These are phyloP conservation scores for Nepenthes mirabilis DNA, from an alignment of 148 eudicot genomes.

Conservation along the genomic window DNA sequence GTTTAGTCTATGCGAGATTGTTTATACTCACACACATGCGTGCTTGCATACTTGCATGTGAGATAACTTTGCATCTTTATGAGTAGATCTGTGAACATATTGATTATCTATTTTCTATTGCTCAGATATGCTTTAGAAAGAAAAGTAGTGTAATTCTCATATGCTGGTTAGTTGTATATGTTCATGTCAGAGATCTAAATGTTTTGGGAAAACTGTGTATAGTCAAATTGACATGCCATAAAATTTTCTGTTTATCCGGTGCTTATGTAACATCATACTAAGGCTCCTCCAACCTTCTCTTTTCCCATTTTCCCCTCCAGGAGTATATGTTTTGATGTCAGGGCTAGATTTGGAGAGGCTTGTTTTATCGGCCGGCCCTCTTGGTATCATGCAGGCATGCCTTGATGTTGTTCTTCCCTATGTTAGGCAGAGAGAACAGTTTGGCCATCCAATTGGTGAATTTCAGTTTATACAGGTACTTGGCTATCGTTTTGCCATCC, in stretches of 20 bases:
- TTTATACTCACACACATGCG: no score
- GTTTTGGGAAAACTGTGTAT: no score
- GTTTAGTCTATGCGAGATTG: no score
- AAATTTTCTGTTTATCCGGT: neutral
- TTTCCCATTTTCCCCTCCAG: slow-evolving; percentile 22
- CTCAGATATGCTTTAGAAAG: no score
- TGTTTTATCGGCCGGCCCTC: slow-evolving; percentile 84
- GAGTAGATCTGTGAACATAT: no score
- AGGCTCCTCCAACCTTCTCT: neutral
- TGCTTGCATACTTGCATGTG: no score
- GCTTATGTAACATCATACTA: neutral
- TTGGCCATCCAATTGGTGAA: slow-evolving; percentile 94
- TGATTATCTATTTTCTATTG: no score
- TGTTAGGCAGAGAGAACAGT: slow-evolving; percentile 82
- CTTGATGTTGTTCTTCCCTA: slow-evolving; percentile 94
- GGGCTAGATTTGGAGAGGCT: slow-evolving; percentile 97
- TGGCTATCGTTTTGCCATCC: neutral
- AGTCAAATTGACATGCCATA: neutral
- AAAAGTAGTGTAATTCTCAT: no score
- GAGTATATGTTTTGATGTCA: slow-evolving; percentile 99
- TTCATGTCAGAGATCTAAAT: no score
- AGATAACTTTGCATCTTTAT: no score
- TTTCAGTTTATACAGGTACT: slow-evolving; percentile 93
- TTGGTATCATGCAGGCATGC: slow-evolving; percentile 96
- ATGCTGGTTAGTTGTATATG: no score